These are phyloP conservation scores for Triglochin maritima DNA, from an alignment of 106 monocot species.

Conservation along the genomic window DNA sequence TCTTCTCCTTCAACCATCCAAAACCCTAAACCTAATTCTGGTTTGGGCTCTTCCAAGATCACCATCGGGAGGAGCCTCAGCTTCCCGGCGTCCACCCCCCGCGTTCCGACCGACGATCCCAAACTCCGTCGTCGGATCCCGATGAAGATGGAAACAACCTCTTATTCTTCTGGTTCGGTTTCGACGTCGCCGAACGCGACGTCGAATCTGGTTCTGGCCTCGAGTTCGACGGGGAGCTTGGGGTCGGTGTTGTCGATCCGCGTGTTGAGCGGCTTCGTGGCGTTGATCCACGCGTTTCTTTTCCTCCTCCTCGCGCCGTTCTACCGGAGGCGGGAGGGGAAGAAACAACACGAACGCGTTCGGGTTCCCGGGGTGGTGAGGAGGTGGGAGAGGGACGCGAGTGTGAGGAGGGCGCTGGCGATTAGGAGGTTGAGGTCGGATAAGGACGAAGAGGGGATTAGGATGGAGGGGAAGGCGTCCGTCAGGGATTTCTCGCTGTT, in stretches of 20 bases:
- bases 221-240: background rate
- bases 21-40: no score
- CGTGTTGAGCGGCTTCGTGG: constrained; percentile 13
- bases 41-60: background rate
- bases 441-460: constrained; percentile 5
- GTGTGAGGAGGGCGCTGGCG: constrained; percentile 51
- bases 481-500: constrained; percentile 37
- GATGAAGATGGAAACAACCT: background rate
- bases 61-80: constrained; percentile 15
- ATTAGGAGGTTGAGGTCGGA: constrained; percentile 27
- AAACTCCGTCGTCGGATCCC: constrained; percentile 2
- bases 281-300: constrained; percentile 21
- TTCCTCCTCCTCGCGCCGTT: constrained; percentile 33
- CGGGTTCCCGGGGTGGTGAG: background rate
- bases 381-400: constrained; percentile 28
- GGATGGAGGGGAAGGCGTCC: constrained; percentile 10
- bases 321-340: constrained; percentile 1
- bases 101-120: constrained; percentile 4
- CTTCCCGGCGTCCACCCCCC: constrained; percentile 5
- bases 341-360: background rate
- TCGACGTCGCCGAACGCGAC: constrained; percentile 31
- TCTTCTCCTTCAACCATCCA: no score
- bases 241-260: constrained; percentile 20
- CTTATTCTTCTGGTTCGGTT: constrained; percentile 20
- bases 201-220: background rate